Evolutionary conservation across 2,329 filamentous ascomycete species (phyloP).

Genomic region (Malbranchea zuffiana): DNA sequence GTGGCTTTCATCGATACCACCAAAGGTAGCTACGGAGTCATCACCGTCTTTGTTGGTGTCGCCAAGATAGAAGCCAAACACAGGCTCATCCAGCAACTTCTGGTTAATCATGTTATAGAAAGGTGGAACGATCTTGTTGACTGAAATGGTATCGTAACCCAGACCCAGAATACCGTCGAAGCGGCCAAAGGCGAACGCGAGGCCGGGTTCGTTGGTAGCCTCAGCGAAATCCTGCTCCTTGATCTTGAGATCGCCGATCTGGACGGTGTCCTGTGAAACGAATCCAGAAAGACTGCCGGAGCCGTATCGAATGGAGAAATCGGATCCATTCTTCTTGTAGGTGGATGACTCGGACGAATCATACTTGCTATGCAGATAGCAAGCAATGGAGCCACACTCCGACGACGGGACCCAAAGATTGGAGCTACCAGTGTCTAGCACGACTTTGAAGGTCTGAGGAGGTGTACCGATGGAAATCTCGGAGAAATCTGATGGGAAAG

Average conservation of each 20-base stretch:
- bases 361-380: conserved; percentile 95
- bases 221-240: conserved; percentile 92
- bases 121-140: conserved; percentile 86
- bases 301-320: conserved; percentile 90
- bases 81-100: conserved; percentile 75
- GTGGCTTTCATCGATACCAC: conserved; percentile 74
- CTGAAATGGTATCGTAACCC: conserved; percentile 91
- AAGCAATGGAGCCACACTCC: conserved; percentile 88
- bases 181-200: conserved; percentile 93
- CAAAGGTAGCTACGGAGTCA: conserved; percentile 80
- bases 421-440: conserved; percentile 95
- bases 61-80: conserved; percentile 94
- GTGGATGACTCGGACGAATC: conserved; percentile 80
- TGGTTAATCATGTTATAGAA: conserved; percentile 96
- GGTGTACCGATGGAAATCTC: conserved; percentile 89
- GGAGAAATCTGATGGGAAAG: conserved; percentile 64
- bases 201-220: conserved; percentile 86
- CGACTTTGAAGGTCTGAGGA: conserved; percentile 93
- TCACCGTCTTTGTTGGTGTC: conserved; percentile 58
- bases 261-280: conserved; percentile 76
- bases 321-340: conserved; percentile 85
- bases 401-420: conserved; percentile 96
- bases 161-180: conserved; percentile 96
- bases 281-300: conserved; percentile 90
- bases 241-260: conserved; percentile 80